phyloP scores from a whole-genome alignment of 331 rosid genomes.

The Prunus yedoensis region DNA sequence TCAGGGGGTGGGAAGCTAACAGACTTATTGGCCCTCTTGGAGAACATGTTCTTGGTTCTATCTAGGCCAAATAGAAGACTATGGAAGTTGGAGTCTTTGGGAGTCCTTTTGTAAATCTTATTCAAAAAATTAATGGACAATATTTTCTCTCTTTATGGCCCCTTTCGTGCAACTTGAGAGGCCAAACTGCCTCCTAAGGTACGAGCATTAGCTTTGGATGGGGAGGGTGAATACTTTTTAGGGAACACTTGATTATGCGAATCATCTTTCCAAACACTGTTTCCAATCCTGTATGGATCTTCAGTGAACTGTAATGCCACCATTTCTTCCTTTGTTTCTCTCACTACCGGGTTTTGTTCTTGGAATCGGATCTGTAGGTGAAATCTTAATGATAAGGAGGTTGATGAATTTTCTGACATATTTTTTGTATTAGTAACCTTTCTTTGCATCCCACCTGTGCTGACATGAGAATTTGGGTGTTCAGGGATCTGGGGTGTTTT shows the following conservation, averaged over 20 bases:
- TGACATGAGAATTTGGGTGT: not conserved
- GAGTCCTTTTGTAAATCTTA: no score
- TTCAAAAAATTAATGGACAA: no score
- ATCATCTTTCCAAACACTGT: not conserved
- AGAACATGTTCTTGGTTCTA: no score
- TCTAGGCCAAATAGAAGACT: no score
- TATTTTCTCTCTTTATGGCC: no score
- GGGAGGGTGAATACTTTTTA: not conserved
- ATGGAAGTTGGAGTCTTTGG: no score
- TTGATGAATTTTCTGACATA: not conserved
- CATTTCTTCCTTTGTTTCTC: not conserved
- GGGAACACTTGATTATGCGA: not conserved
- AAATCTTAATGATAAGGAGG: not conserved
- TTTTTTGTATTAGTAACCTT: not conserved
- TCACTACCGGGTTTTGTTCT: not conserved
- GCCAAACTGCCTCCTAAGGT: no score
- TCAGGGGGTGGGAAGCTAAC: no score
- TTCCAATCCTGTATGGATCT: not conserved
- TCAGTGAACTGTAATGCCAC: not conserved
- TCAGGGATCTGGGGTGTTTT: not conserved
- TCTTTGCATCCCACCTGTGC: not conserved
- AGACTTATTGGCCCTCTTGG: no score
- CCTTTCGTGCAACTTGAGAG: no score
- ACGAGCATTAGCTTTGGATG: not conserved
- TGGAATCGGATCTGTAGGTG: not conserved